Evolutionary conservation across 2,329 filamentous ascomycete species (phyloP), one percentile per base, ranked within the genome.

Genomic region (Curvularia verruculosa): DNA sequence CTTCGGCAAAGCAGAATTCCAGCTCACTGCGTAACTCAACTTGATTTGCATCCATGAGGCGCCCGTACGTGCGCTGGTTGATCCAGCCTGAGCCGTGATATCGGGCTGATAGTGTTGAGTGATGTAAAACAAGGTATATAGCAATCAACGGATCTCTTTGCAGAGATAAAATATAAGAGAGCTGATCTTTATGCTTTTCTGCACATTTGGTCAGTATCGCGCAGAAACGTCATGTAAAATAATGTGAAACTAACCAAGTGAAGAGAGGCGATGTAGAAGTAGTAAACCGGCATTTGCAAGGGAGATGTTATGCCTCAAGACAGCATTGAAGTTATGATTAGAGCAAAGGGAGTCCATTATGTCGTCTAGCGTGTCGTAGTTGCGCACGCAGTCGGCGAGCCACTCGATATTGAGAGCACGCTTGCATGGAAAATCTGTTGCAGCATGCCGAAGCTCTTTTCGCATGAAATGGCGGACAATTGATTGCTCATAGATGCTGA

Each of bases 51-150:
- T 71, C 69, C 66, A 73, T 70, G 59, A 66, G 66, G 18, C 55
- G 63, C 23, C 71, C 71, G 39, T 72, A 71, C 1, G 62, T 68
- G 19, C 60, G 55, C 45, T 75, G 69, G 29, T 72, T 65, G n/a
- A 75, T 72, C 57, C 68, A 65, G 26, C 72, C 69, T n/a, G 64
- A 58, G 52, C 66, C 66, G 54, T 73, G 66, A 50, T 73, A 72
- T 10, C 72, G 70, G 8, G 70, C 72, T 23, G 71, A 67, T 1
- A 70, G 61, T 0, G 62, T 72, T 1, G 69, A 58, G 48, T 70
- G 61, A 51, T 74, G 63, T 1, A 74, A 54, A 0, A 63, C 59
- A 18, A 74, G 63, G 47, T 73, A 74, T 1, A 74, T 61, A 3
- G 72, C 69, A 1, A 39, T 59, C 2, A 75, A 52, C 0, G 71